Evolutionary conservation across 805 yeast species (phyloP).

Genomic region (Saturnispora kantuleensis): DNA sequence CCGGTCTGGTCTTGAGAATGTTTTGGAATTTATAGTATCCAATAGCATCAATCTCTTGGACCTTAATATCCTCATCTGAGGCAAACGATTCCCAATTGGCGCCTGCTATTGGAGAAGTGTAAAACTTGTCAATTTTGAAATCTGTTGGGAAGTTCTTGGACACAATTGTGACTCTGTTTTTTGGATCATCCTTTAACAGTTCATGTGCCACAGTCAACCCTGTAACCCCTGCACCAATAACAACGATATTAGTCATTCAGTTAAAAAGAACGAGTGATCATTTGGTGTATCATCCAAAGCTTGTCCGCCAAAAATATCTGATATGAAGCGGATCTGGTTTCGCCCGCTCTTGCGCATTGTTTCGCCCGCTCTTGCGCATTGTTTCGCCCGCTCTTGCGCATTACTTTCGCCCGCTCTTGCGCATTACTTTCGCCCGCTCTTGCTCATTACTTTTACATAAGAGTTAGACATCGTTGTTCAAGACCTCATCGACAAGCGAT

Average conservation of each 20-base stretch:
- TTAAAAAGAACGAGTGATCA: not conserved
- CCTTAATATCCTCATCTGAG: slow-evolving; percentile 25
- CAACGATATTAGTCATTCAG: slow-evolving; percentile 16
- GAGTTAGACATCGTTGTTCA: not conserved
- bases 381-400: no score
- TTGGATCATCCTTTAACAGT: slow-evolving; percentile 27
- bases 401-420: no score
- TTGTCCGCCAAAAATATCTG: not conserved
- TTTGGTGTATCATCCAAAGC: not conserved
- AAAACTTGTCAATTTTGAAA: slow-evolving; percentile 32
- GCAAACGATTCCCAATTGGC: slow-evolving; percentile 67
- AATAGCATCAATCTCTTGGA: slow-evolving; percentile 34
- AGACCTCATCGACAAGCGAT: slow-evolving; percentile 12
- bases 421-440: not conserved
- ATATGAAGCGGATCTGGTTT: not conserved
- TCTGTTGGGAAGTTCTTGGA: slow-evolving; percentile 50
- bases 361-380: no score
- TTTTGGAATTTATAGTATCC: slow-evolving; percentile 39
- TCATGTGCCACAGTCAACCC: slow-evolving; percentile 44
- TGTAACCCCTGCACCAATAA: slow-evolving; percentile 41
- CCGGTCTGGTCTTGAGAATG: slow-evolving; percentile 38
- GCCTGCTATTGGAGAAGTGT: slow-evolving; percentile 63
- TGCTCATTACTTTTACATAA: not conserved
- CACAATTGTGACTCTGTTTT: slow-evolving; percentile 34
- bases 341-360: not conserved